phyloP scores from a whole-genome alignment of 768 basidiomycete species.

The Mycena sanguinolenta region DNA sequence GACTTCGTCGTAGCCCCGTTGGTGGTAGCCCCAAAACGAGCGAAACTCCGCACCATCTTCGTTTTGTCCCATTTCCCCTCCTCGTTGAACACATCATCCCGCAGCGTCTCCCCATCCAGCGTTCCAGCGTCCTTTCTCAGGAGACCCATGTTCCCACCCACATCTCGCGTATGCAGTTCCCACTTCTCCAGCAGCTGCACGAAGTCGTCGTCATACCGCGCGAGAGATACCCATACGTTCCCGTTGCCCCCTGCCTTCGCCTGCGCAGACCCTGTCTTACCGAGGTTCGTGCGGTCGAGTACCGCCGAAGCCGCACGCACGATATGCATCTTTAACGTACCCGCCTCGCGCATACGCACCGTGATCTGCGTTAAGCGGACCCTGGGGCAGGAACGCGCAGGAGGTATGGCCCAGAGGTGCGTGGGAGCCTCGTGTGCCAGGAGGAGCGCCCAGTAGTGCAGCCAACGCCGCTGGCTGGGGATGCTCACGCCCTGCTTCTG shows the following conservation, averaged over 20 bases:
- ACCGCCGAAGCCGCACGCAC: constrained; percentile 70
- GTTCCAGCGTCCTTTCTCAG: constrained; percentile 50
- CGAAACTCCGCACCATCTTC: constrained; percentile 87
- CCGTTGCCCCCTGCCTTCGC: constrained; percentile 47
- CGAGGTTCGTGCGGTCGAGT: constrained; percentile 59
- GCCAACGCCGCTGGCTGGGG: constrained; percentile 83
- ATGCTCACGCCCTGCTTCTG: constrained; percentile 78
- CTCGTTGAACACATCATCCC: constrained; percentile 58
- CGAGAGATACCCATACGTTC: constrained; percentile 79
- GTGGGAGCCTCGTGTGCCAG: constrained; percentile 67
- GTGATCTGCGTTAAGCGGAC: constrained; percentile 70
- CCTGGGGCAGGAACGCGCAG: constrained; percentile 48
- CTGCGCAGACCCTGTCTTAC: constrained; percentile 43
- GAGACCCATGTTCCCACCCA: constrained; percentile 53
- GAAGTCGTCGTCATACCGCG: constrained; percentile 83
- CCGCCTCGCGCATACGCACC: constrained; percentile 71
- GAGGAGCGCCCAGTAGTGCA: constrained; percentile 83
- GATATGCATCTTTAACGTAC: constrained; percentile 63
- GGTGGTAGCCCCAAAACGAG: constrained; percentile 63
- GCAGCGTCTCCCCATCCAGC: constrained; percentile 53
- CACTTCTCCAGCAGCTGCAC: constrained; percentile 72
- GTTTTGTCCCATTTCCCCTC: constrained; percentile 73
- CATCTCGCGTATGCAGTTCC: constrained; percentile 67
- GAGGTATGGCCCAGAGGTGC: constrained; percentile 57
- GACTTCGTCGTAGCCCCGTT: constrained; percentile 48